Base-by-base conservation (phyloP, 2,329 filamentous ascomycete genomes). In the Botrytis tulipae region DNA sequence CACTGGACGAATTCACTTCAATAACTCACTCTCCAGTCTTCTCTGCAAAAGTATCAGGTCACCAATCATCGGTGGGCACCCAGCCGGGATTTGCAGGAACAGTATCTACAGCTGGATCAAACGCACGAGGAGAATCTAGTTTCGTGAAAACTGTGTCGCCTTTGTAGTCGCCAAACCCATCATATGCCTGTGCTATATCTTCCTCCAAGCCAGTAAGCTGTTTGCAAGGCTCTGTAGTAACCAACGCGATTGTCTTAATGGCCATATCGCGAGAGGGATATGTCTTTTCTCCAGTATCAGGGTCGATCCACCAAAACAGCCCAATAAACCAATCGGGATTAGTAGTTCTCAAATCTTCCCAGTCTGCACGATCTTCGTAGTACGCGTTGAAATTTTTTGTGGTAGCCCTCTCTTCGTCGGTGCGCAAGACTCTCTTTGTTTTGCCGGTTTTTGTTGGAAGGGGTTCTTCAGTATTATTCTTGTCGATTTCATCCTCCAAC, bases 91-190 rank as follows among this genome's bases (percentile, higher is more conserved):
- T 65, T 32, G 40, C 40, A 46, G 61, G 40, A 14, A 65, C n/a
- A 25, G 40, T 65, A 35, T 65, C 61, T 16, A 65, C n/a, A 44
- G 40, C 61, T 16, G 61, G 40, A 65, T 65, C 61, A 32, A 65
- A 65, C 4, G n/a, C n/a, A 14, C 40, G 61, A 29, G 60, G 37
- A 62, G 42, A 65, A 46, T 46, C 61, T 16, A n/a, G 18, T 18
- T 46, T 42, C 1, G 61, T 65, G 18, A 65, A 65, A 12, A 32
- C 18, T 14, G 40, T 32, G 18, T 32, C 61, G 18, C 61, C 61
- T 9, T 46, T 22, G 25, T 65, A 32, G 16, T 44, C 40, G 5
- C n/a, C n/a, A 18, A 65, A 65, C 10, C 40, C 61, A 46, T 65
- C 61, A 46, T 65, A 65, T 32, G 61, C 18, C 40, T 65, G 61